Conservation (phyloP, 768 basidiomycete species). For the Suillus placidus region DNA sequence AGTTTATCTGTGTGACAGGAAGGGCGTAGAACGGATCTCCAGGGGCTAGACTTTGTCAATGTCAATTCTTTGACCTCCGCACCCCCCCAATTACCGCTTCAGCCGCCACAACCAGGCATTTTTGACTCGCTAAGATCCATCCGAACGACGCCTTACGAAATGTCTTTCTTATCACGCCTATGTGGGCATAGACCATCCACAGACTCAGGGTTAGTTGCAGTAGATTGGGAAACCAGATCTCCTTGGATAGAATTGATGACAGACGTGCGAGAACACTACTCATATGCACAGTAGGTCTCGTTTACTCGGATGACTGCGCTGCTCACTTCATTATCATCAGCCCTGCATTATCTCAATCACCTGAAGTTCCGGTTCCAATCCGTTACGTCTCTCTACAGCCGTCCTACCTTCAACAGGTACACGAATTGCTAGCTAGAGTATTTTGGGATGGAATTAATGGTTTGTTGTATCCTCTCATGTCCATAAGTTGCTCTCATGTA, state of each 20-base stretch:
- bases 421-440: slow-evolving; percentile 63
- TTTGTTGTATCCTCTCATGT: slow-evolving; percentile 32
- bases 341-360: slow-evolving; percentile 51
- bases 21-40: slow-evolving; percentile 21
- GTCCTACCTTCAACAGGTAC: slow-evolving; percentile 67
- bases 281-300: slow-evolving; percentile 57
- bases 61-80: slow-evolving; percentile 29
- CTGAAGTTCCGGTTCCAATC: slow-evolving; percentile 54
- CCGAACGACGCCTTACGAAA: slow-evolving; percentile 62
- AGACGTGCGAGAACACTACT: slow-evolving; percentile 69
- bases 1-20: slow-evolving; percentile 20
- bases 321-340: slow-evolving; percentile 37
- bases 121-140: slow-evolving; percentile 59
- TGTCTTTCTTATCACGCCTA: slow-evolving; percentile 69
- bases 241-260: slow-evolving; percentile 79
- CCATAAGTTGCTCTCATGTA: slow-evolving; percentile 1
- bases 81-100: slow-evolving; percentile 28
- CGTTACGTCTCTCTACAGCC: slow-evolving; percentile 61
- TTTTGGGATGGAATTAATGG: slow-evolving; percentile 84
- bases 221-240: slow-evolving; percentile 72
- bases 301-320: neutral
- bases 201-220: slow-evolving; percentile 46
- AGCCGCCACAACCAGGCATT: slow-evolving; percentile 33
- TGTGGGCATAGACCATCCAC: slow-evolving; percentile 41
- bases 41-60: slow-evolving; percentile 5